These are phyloP conservation scores for Fomitopsis serialis DNA, from an alignment of 768 basidiomycete genomes.

Conservation along the genomic window DNA sequence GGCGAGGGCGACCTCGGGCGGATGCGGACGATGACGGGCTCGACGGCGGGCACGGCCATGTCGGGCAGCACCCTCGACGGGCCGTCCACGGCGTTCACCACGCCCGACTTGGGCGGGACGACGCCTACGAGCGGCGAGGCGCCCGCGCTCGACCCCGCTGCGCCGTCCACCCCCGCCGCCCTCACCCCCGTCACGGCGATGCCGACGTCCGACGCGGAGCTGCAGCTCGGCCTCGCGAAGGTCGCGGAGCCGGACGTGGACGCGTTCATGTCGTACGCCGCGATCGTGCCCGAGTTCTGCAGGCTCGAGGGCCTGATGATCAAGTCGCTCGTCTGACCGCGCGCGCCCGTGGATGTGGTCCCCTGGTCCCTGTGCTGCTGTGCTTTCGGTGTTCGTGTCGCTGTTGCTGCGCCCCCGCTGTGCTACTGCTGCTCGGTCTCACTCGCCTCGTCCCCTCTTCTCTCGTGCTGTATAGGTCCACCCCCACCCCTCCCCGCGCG, in stretches of 20 bases:
- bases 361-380: not conserved
- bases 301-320: slow-evolving; percentile 75
- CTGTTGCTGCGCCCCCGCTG: not conserved
- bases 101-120: slow-evolving; percentile 49
- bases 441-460: too few species aligned
- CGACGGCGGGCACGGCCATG: slow-evolving; percentile 30
- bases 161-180: slow-evolving; percentile 49
- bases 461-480: not conserved
- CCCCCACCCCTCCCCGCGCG: too few species aligned
- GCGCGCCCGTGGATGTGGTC: not conserved
- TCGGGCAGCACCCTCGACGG: slow-evolving; percentile 33
- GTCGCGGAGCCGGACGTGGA: slow-evolving; percentile 82
- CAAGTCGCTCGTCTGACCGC: slow-evolving; percentile 45
- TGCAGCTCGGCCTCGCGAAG: slow-evolving; percentile 72
- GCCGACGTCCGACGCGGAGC: slow-evolving; percentile 65
- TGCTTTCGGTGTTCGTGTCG: slow-evolving; percentile 1
- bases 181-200: slow-evolving; percentile 69
- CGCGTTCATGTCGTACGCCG: slow-evolving; percentile 81
- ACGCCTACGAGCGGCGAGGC: slow-evolving; percentile 23
- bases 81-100: slow-evolving; percentile 52
- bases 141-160: slow-evolving; percentile 24
- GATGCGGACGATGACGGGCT: slow-evolving; percentile 52
- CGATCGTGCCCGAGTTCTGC: slow-evolving; percentile 80
- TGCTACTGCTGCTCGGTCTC: not conserved
- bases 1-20: slow-evolving; percentile 40